Conservation (phyloP, 1,139 yeast genomes). For the Scheffersomyces cryptocercus region DNA sequence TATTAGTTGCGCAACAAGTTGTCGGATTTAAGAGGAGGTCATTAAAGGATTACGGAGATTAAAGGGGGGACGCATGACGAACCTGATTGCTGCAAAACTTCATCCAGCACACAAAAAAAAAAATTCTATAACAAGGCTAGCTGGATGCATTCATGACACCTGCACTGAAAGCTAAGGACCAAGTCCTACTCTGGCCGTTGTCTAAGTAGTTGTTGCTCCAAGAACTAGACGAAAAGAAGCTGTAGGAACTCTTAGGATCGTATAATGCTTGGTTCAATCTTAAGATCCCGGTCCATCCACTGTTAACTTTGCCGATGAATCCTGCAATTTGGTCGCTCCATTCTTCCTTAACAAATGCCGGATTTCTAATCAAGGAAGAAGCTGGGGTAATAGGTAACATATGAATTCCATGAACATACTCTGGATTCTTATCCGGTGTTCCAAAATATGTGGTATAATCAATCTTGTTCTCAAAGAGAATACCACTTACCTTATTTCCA, state of each 20-base stretch:
- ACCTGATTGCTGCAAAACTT: no score
- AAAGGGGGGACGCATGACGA: no score
- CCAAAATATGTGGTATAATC: slow-evolving; percentile 95
- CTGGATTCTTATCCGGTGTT: slow-evolving; percentile 37
- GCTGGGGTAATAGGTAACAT: slow-evolving; percentile 90
- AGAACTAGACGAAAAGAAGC: slow-evolving; percentile 57
- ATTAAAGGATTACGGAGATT: no score
- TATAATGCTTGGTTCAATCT: slow-evolving; percentile 75
- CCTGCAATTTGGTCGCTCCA: slow-evolving; percentile 62
- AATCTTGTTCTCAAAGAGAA: slow-evolving; percentile 80
- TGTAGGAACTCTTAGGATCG: slow-evolving; percentile 67
- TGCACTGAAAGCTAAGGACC: slow-evolving; percentile 74
- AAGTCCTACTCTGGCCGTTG: slow-evolving; percentile 85
- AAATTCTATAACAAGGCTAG: not conserved
- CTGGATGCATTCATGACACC: slow-evolving; percentile 14
- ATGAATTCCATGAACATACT: slow-evolving; percentile 94
- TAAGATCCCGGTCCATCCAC: slow-evolving; percentile 89
- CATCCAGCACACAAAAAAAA: no score
- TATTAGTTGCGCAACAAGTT: no score
- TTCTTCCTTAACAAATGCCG: slow-evolving; percentile 74
- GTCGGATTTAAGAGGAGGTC: no score
- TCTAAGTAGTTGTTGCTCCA: slow-evolving; percentile 65
- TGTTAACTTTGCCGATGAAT: slow-evolving; percentile 55
- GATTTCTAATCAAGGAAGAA: slow-evolving; percentile 70
- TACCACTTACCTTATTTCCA: slow-evolving; percentile 73